These are phyloP conservation scores for Fusarium stilboides DNA, from an alignment of 2,329 filamentous ascomycete species.

Conservation along the genomic window DNA sequence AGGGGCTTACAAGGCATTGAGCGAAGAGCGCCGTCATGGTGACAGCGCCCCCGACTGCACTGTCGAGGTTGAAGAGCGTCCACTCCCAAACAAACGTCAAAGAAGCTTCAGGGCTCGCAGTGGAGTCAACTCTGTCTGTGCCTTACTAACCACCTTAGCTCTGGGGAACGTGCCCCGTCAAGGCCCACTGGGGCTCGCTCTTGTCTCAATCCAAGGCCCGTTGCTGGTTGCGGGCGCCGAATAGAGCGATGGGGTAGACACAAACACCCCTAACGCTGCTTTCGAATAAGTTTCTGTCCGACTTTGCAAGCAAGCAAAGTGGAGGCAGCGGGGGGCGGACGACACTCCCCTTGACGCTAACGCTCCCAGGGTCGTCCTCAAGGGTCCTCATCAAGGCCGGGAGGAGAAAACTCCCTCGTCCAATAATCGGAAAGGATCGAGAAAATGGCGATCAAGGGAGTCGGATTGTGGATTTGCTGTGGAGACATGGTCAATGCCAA, in stretches of 20 bases:
- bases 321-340: constrained; percentile 41
- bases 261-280: constrained; percentile 26
- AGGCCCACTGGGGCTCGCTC: constrained; percentile 2
- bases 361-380: constrained; percentile 45
- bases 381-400: constrained; percentile 52
- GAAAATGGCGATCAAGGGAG: constrained; percentile 37
- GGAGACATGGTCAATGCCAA: constrained; percentile 25
- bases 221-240: constrained; percentile 37
- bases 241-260: constrained; percentile 28
- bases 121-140: constrained; percentile 1
- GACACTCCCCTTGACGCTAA: constrained; percentile 45
- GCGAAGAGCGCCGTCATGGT: constrained; percentile 43
- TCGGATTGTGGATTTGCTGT: constrained; percentile 15
- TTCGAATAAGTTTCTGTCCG: constrained; percentile 23
- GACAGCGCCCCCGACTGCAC: constrained; percentile 23
- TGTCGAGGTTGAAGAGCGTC: background rate
- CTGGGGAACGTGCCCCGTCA: constrained; percentile 13
- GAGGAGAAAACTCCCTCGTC: constrained; percentile 44
- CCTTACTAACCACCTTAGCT: constrained; percentile 11
- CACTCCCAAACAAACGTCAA: constrained; percentile 12
- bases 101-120: constrained; percentile 11
- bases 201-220: constrained; percentile 20
- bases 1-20: constrained; percentile 28
- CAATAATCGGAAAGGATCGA: constrained; percentile 59
- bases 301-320: constrained; percentile 28